Evolutionary conservation across 73 alveolate species (phyloP).

Genomic region (Breviolum minutum): DNA sequence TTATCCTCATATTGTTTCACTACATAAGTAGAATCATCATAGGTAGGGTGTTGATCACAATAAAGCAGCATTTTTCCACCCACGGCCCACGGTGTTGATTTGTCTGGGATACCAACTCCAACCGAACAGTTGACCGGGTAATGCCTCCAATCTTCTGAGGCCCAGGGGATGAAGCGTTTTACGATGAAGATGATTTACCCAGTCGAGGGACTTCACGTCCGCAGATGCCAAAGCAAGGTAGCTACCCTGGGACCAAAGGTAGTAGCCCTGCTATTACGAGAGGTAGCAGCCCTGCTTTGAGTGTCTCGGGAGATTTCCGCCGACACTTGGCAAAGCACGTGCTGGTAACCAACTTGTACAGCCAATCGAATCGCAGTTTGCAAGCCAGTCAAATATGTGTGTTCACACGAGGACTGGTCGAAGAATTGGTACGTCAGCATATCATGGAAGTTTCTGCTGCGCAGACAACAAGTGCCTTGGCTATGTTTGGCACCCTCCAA

Average conservation of each 20-base stretch:
- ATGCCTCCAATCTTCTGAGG: background rate
- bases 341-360: background rate
- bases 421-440: conserved; percentile 17
- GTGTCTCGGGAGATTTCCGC: conserved; percentile 12
- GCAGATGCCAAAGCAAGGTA: background rate
- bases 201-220: background rate
- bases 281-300: background rate
- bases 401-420: background rate
- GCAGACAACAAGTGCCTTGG: background rate
- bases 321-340: background rate
- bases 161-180: background rate
- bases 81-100: background rate
- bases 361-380: no score
- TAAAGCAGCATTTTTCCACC: background rate
- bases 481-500: background rate
- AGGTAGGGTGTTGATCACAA: no score
- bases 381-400: no score
- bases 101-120: no score
- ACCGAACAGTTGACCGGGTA: background rate
- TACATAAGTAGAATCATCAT: no score
- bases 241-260: background rate
- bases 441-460: conserved; percentile 2
- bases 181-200: conserved; percentile 27
- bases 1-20: no score
- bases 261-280: background rate